Conservation (phyloP, 306 rosid genomes). For the Phaseolus lunatus region DNA sequence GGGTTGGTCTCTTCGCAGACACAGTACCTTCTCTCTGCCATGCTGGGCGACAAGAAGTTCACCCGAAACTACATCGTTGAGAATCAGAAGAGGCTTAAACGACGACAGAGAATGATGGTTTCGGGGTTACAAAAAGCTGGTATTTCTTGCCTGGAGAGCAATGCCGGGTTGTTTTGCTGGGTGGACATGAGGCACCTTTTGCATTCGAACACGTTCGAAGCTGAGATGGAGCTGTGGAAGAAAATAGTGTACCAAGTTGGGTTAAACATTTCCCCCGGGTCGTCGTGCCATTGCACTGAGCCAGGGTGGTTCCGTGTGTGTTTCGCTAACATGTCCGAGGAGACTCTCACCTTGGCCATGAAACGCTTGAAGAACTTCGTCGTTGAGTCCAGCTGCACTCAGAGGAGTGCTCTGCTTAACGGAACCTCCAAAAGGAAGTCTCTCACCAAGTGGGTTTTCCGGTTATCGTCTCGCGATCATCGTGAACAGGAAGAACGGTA, state of each 20-base stretch:
- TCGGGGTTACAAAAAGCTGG: slow-evolving; percentile 64
- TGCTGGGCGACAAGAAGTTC: slow-evolving; percentile 74
- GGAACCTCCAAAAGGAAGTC: slow-evolving; percentile 55
- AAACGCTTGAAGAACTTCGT: slow-evolving; percentile 64
- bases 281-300: slow-evolving; percentile 78
- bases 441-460: slow-evolving; percentile 84
- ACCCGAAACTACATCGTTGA: slow-evolving; percentile 59
- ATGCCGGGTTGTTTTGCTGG: slow-evolving; percentile 84
- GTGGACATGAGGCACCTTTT: slow-evolving; percentile 77
- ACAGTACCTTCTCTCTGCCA: slow-evolving; percentile 71
- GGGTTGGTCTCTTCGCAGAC: slow-evolving; percentile 83
- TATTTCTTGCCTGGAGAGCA: slow-evolving; percentile 66
- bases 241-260: slow-evolving; percentile 70
- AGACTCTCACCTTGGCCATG: slow-evolving; percentile 68
- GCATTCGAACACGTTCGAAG: slow-evolving; percentile 64
- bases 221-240: slow-evolving; percentile 86
- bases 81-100: slow-evolving; percentile 66
- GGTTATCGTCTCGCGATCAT: slow-evolving; percentile 70
- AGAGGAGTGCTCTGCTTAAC: neutral
- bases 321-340: slow-evolving; percentile 77
- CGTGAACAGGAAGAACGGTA: slow-evolving; percentile 70
- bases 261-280: slow-evolving; percentile 79
- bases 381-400: slow-evolving; percentile 37
- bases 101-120: slow-evolving; percentile 61
- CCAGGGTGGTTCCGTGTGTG: slow-evolving; percentile 91